Evolutionary conservation across 441 rosid genomes (phyloP).

Genomic region (Kokia cookei): DNA sequence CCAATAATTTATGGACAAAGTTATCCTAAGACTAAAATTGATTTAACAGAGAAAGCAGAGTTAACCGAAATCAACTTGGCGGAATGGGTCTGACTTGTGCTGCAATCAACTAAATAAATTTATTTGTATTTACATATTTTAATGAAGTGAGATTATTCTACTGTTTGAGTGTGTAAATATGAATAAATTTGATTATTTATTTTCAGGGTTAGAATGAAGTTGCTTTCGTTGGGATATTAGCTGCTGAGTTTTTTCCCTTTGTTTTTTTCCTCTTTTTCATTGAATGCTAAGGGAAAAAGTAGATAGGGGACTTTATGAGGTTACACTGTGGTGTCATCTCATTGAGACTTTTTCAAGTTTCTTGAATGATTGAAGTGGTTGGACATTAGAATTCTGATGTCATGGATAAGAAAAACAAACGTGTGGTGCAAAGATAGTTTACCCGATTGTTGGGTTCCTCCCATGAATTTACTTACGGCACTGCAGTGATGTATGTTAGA

Average conservation of each 20-base stretch:
- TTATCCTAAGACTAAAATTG: too few relatives aligned
- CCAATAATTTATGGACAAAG: too few relatives aligned
- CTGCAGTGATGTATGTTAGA: background rate
- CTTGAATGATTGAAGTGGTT: background rate
- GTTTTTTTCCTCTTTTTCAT: background rate
- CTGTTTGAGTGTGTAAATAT: too few relatives aligned
- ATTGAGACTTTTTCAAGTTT: background rate
- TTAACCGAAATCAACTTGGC: too few relatives aligned
- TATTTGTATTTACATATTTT: too few relatives aligned
- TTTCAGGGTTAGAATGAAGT: too few relatives aligned
- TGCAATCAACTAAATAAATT: too few relatives aligned
- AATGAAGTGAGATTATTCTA: too few relatives aligned
- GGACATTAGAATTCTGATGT: background rate
- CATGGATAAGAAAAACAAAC: background rate
- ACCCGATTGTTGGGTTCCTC: background rate
- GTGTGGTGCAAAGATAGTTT: background rate
- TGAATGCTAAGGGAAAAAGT: background rate
- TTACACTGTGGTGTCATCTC: background rate
- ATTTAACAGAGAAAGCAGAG: too few relatives aligned
- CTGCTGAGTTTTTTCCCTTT: background rate
- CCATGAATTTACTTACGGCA: background rate
- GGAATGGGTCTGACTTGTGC: too few relatives aligned
- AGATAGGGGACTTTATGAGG: background rate
- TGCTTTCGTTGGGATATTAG: background rate
- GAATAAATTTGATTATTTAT: too few relatives aligned